Conservation (phyloP, 257 asterid genomes). For the Gentiana macrophylla region DNA sequence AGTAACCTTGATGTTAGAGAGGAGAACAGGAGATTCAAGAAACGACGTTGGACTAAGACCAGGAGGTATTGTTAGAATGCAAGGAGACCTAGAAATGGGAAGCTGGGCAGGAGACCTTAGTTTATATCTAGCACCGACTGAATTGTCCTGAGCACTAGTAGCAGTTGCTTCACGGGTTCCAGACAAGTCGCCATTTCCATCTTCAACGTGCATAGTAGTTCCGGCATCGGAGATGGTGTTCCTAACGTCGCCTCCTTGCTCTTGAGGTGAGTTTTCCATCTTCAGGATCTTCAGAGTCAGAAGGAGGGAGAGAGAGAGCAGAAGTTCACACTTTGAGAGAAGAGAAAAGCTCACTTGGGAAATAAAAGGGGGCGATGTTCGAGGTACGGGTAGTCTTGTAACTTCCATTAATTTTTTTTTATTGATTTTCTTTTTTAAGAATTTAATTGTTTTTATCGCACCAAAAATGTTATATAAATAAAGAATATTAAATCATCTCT, state of each 20-base stretch:
- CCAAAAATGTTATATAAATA: too few species aligned
- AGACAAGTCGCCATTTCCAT: slow-evolving; percentile 1
- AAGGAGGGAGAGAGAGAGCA: background rate
- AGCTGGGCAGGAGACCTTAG: slow-evolving; percentile 96
- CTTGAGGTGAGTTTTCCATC: slow-evolving; percentile 6
- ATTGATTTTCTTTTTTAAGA: too few species aligned
- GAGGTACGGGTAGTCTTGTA: background rate
- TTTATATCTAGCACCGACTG: slow-evolving; percentile 50
- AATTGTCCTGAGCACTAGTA: background rate
- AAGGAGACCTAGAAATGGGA: slow-evolving; percentile 88
- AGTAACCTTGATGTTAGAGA: slow-evolving; percentile 78
- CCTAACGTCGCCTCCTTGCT: slow-evolving; percentile 5
- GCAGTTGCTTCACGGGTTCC: slow-evolving; percentile 4
- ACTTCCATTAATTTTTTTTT: too few species aligned
- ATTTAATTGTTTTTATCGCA: too few species aligned
- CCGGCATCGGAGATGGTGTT: background rate
- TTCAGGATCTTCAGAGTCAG: background rate
- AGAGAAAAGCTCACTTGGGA: background rate
- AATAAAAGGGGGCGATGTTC: background rate
- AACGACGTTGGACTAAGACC: slow-evolving; percentile 94
- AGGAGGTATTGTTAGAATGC: slow-evolving; percentile 69
- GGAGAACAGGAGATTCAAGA: slow-evolving; percentile 93
- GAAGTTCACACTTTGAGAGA: background rate
- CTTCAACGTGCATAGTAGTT: background rate
- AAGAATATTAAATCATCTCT: too few species aligned